Evolutionary conservation across 495 filamentous ascomycete genomes (phyloP), one percentile per base, ranked within the genome.

Genomic region (Penicillium riverlandense): DNA sequence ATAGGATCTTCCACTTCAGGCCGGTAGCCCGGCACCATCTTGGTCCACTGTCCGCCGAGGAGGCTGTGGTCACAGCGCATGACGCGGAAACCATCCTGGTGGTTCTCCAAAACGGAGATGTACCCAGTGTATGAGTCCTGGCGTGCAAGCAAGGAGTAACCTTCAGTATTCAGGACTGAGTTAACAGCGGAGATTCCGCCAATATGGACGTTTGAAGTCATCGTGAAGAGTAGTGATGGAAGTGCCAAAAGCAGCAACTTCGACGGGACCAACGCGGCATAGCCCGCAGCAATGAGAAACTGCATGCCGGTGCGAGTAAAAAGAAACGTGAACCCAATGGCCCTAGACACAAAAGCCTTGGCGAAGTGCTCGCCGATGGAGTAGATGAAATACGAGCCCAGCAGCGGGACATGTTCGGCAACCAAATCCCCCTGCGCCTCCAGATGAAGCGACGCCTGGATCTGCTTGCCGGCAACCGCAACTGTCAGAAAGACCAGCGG

Each of bases 41-140:
- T 63, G 22, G 57, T 67, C 90, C 91, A 98, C 54, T 96, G 88
- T n/a, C 92, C 92, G 29, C 92, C 92, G 6, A 98, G 78, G 15
- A 98, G 67, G 48, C 86, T 92, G 57, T 98, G 92, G 54, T 96
- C 92, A 55, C 90, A 96, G 39, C 92, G 77, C 79, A 98, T 76
- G 10, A 91, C 80, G 1, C 89, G 76, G 66, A 85, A 96, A 5
- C 79, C 76, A 13, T 81, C 72, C 8, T 82, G 63, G 8, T 74
- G 44, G 52, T 79, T 86, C 35, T 96, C 85, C 31, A 96, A 56
- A 6, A 98, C 85, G 0, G 92, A 96, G 35, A 98, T 69, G 57
- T 98, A 98, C 2, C 92, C 92, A 8, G 92, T 96, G 11, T 80
- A 59, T 0, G 87, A 94, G 56, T 96, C 90, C 53, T 77, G 67